Conservation (phyloP, 75 land plant species). For the Cryptomeria japonica region DNA sequence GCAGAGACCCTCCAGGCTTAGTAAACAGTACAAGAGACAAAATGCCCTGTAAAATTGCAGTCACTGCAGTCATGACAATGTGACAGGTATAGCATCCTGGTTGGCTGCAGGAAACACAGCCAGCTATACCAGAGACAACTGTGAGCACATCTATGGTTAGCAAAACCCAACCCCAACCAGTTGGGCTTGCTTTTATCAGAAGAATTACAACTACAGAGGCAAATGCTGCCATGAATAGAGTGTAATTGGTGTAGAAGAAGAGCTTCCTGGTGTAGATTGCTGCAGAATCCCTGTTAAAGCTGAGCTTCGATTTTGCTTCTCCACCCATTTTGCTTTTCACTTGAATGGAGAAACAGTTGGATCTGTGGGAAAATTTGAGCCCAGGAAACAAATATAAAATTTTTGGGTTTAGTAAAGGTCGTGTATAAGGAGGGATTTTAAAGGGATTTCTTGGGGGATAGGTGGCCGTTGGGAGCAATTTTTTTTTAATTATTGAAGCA, state of each 20-base stretch:
- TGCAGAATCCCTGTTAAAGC: background rate
- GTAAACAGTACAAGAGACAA: background rate
- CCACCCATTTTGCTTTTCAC: no score
- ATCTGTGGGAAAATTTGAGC: no score
- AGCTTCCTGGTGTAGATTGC: background rate
- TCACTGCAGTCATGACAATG: background rate
- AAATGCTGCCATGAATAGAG: background rate
- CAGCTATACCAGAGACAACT: background rate
- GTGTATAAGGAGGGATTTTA: no score
- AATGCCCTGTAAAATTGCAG: background rate
- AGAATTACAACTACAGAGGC: background rate
- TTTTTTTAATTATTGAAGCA: no score
- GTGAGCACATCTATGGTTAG: background rate
- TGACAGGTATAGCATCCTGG: slow-evolving; percentile 4
- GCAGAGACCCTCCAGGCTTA: background rate
- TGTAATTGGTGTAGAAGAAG: slow-evolving; percentile 3
- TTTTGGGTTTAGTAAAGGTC: no score
- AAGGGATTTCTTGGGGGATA: no score
- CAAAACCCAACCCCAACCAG: background rate
- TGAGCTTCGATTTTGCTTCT: background rate
- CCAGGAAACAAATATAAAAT: no score
- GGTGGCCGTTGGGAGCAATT: no score
- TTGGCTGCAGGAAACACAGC: background rate
- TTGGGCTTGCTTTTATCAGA: background rate
- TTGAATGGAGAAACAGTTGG: no score